Conservation (phyloP, 768 basidiomycete genomes). For the Lentinus tigrinus region DNA sequence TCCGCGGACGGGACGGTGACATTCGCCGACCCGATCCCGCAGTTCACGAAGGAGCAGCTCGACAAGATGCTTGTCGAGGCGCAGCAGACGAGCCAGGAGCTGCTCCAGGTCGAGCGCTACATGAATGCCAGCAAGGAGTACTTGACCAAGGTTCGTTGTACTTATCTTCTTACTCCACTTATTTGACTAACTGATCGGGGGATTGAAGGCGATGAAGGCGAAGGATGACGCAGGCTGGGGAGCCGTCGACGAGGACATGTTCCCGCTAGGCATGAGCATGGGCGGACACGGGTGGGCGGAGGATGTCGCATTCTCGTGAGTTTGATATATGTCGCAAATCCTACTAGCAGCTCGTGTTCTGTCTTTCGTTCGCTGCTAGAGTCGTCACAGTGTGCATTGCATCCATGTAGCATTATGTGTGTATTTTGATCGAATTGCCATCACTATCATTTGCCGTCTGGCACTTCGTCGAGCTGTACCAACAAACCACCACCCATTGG, state of each 20-base stretch:
- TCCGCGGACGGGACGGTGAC: constrained; percentile 70
- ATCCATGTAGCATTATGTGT: constrained; percentile 11
- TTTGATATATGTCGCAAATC: neutral
- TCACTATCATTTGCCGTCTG: too few relatives aligned
- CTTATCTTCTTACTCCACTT: too few relatives aligned
- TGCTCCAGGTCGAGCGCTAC: constrained; percentile 52
- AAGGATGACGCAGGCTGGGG: constrained; percentile 28
- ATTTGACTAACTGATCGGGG: neutral
- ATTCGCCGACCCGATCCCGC: constrained; percentile 59
- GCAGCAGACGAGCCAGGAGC: constrained; percentile 52
- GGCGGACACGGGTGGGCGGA: constrained; percentile 16
- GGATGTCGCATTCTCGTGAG: neutral
- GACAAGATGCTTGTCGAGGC: constrained; percentile 54
- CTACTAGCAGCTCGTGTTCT: neutral
- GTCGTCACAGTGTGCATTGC: neutral
- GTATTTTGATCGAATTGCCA: neutral
- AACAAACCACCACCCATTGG: too few relatives aligned
- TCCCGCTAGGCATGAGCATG: constrained; percentile 3
- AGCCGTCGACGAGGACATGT: constrained; percentile 24
- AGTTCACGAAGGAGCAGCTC: constrained; percentile 58
- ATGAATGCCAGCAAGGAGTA: constrained; percentile 70
- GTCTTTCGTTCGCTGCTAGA: neutral
- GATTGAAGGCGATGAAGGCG: constrained; percentile 23
- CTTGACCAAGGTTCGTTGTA: constrained; percentile 58
- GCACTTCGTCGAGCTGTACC: too few relatives aligned